Evolutionary conservation across 257 asterid species (phyloP), one percentile per base, ranked within the genome.

Genomic region (Przewalskia tangutica): DNA sequence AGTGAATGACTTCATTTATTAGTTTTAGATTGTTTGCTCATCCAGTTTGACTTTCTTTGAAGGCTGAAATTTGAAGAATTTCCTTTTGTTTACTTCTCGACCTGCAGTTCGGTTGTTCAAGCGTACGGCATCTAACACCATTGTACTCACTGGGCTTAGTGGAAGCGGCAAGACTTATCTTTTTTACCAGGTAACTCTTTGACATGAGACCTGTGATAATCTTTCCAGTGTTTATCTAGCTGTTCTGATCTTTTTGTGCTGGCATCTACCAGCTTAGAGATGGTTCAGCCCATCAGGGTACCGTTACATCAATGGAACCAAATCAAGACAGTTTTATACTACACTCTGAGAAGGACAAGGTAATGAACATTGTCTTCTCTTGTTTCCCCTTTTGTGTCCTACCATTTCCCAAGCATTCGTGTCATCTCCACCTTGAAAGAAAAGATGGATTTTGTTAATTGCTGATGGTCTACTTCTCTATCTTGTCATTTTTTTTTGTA

Each of bases 301-400:
- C 96, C 66, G 97, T 95, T 84, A 95, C 97, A 42, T 95, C 98
- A 42, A 90, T 92, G 97, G 96, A 95, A 80, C 97, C 97, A 64
- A 94, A 93, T 80, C 93, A 89, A 84, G 97, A 85, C 79, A 88
- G 89, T 79, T 93, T 92, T 77, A 63, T 90, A 14, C 86, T 95
- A 70, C 92, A 90, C 87, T 91, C 97, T 17, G 96, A 95, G 85
- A 83, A 70, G 51, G 84, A 84, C 68, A 92, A 92, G 95, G 97
- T 94, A 89, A 73, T 85, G 13, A 17, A 73, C 42, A 23, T 3
- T 46, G 44, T 73, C 40, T 18, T 73, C 60, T 73, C 58, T 70
- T 70, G 56, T 48, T 42, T 46, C 1, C 20, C 23, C 79, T 46
- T 73, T 20, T 12, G 13, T 7, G 2, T n/a, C n/a, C 78, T 71